Evolutionary conservation across 2,329 filamentous ascomycete species (phyloP).

Genomic region (Colletotrichum tofieldiae): DNA sequence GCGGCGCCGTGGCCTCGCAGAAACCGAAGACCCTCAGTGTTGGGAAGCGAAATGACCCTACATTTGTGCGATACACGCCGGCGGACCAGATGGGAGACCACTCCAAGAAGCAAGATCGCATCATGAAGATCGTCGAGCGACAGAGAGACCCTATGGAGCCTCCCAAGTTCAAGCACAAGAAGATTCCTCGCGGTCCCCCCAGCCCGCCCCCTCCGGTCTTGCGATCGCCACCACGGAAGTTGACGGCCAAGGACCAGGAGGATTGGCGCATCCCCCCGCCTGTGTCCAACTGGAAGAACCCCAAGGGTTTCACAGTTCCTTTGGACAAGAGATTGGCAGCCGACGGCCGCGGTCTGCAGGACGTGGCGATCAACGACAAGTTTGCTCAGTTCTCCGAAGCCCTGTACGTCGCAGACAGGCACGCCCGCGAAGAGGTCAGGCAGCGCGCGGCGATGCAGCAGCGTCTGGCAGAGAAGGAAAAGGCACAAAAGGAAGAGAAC

Average conservation of each 20-base stretch:
- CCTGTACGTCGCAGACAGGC: constrained; percentile 92
- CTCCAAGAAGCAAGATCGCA: constrained; percentile 90
- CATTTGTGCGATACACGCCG: constrained; percentile 95
- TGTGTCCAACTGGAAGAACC: constrained; percentile 99
- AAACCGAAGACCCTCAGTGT: constrained; percentile 96
- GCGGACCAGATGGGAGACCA: constrained; percentile 96
- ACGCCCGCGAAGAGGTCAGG: constrained; percentile 95
- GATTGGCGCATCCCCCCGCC: constrained; percentile 92
- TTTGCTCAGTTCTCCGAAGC: constrained; percentile 97
- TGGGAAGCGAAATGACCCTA: constrained; percentile 85
- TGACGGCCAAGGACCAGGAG: constrained; percentile 97
- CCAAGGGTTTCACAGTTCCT: constrained; percentile 97
- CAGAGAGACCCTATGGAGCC: constrained; percentile 97
- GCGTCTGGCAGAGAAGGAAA: constrained; percentile 95
- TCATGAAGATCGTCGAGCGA: constrained; percentile 98
- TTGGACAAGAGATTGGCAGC: constrained; percentile 96
- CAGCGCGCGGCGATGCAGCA: constrained; percentile 96
- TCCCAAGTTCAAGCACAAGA: constrained; percentile 99
- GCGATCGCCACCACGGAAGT: constrained; percentile 93
- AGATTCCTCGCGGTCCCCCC: constrained; percentile 93
- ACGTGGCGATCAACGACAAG: constrained; percentile 97
- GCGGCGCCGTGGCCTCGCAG: constrained; percentile 89
- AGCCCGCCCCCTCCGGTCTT: constrained; percentile 94
- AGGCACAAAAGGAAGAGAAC: constrained; percentile 93
- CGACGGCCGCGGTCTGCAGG: constrained; percentile 91